These are phyloP conservation scores for Mycena metata DNA, from an alignment of 768 basidiomycete species.

Conservation along the genomic window DNA sequence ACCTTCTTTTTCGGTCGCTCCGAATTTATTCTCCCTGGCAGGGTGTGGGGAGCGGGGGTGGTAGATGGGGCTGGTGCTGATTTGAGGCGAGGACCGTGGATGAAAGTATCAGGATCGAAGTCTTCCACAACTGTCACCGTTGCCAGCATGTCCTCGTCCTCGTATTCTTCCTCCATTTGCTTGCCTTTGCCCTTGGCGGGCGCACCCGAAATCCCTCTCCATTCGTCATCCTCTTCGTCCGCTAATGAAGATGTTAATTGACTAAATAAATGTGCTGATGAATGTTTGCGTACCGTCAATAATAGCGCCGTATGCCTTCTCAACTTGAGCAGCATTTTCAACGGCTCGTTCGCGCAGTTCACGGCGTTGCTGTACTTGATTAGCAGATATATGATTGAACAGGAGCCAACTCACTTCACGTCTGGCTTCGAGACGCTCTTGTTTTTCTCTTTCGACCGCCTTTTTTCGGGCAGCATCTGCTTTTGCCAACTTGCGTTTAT, in stretches of 20 bases:
- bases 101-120: slow-evolving; percentile 80
- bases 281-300: slow-evolving; percentile 52
- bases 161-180: slow-evolving; percentile 77
- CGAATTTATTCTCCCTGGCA: slow-evolving; percentile 34
- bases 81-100: slow-evolving; percentile 52
- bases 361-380: slow-evolving; percentile 74
- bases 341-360: slow-evolving; percentile 82
- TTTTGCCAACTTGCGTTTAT: slow-evolving; percentile 90
- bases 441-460: slow-evolving; percentile 83
- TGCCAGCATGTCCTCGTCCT: slow-evolving; percentile 87
- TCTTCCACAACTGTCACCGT: slow-evolving; percentile 95
- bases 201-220: slow-evolving; percentile 57
- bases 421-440: slow-evolving; percentile 78
- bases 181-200: slow-evolving; percentile 47
- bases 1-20: slow-evolving; percentile 42
- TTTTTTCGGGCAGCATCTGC: slow-evolving; percentile 81
- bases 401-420: slow-evolving; percentile 71
- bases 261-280: slow-evolving; percentile 20
- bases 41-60: slow-evolving; percentile 35
- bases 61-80: slow-evolving; percentile 27
- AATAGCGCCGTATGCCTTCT: slow-evolving; percentile 75
- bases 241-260: slow-evolving; percentile 42
- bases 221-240: slow-evolving; percentile 63
- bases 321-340: slow-evolving; percentile 83
- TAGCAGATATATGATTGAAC: slow-evolving; percentile 29